These are phyloP conservation scores for Phytopythium kandeliae DNA, from an alignment of 352 stramenopile species.

Conservation along the genomic window DNA sequence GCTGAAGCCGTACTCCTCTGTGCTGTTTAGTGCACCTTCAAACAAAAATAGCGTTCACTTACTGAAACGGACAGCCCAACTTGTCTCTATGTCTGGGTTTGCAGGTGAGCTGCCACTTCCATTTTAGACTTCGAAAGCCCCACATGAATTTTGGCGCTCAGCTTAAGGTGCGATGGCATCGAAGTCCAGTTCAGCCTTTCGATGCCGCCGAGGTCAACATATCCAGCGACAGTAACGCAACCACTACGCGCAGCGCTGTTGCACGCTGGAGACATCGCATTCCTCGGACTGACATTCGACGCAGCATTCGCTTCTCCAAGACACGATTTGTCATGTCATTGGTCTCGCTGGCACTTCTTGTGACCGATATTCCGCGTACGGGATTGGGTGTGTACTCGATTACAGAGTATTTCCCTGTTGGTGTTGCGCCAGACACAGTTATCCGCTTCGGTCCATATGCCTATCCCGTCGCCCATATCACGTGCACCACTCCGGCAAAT, in stretches of 20 bases:
- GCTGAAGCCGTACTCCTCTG: too few relatives aligned
- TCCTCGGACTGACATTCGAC: conserved; percentile 17
- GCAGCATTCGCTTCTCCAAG: conserved; percentile 19
- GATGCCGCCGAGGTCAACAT: neutral
- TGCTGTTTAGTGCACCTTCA: too few relatives aligned
- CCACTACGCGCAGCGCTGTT: neutral
- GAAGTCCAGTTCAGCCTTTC: neutral
- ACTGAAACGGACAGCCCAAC: neutral
- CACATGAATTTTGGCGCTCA: neutral
- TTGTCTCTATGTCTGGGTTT: too few relatives aligned
- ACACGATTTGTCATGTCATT: conserved; percentile 28
- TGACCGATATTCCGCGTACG: conserved; percentile 46
- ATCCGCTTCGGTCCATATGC: conserved; percentile 38
- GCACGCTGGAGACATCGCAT: conserved; percentile 2
- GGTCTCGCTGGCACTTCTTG: conserved; percentile 26
- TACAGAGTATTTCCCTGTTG: conserved; percentile 15
- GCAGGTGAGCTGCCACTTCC: too few relatives aligned
- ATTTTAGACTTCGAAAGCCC: neutral
- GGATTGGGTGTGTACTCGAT: conserved; percentile 26
- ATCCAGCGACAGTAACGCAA: neutral
- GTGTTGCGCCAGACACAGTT: conserved; percentile 18
- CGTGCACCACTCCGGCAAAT: neutral
- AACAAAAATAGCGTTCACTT: neutral
- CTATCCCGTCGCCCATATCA: conserved; percentile 36
- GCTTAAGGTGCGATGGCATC: neutral